Conservation (phyloP, 192 early-diverging fungal genomes). For the Dissophora ornata region DNA sequence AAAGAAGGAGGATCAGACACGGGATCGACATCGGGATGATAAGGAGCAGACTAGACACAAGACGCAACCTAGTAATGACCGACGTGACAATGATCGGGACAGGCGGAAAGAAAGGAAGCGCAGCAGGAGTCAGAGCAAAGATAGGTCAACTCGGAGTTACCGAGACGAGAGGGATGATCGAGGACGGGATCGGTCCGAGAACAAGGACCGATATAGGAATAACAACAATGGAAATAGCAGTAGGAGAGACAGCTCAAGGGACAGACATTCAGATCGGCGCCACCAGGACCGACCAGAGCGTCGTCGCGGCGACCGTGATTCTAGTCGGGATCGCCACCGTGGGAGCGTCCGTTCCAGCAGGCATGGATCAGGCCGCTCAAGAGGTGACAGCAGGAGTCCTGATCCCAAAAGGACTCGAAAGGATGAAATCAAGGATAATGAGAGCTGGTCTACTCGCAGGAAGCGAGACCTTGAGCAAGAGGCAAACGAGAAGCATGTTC, state of each 20-base stretch:
- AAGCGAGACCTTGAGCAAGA: conserved; percentile 5
- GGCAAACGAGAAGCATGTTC: no score
- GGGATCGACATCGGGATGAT: conserved; percentile 2
- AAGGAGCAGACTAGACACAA: not conserved
- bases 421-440: conserved; percentile 6
- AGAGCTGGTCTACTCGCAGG: conserved; percentile 3
- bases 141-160: not conserved
- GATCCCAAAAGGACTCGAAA: conserved; percentile 21
- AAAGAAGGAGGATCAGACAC: conserved; percentile 8
- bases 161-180: not conserved
- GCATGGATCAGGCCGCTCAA: not conserved
- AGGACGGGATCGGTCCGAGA: not conserved
- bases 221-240: not conserved
- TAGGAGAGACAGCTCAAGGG: no score
- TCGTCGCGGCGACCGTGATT: no score
- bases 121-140: conserved; percentile 13
- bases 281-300: no score
- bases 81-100: conserved; percentile 16
- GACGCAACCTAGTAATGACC: not conserved
- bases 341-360: not conserved
- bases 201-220: not conserved
- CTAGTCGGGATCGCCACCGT: conserved; percentile 6
- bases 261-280: no score
- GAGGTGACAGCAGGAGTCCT: conserved; percentile 6
- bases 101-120: conserved; percentile 12